Percentiles rank a stretch among this genome's conserved stretches.
These are phyloP conservation scores for Marasmius tenuissimus DNA, from an alignment of 1,284 basidiomycete species.

Conservation along the genomic window DNA sequence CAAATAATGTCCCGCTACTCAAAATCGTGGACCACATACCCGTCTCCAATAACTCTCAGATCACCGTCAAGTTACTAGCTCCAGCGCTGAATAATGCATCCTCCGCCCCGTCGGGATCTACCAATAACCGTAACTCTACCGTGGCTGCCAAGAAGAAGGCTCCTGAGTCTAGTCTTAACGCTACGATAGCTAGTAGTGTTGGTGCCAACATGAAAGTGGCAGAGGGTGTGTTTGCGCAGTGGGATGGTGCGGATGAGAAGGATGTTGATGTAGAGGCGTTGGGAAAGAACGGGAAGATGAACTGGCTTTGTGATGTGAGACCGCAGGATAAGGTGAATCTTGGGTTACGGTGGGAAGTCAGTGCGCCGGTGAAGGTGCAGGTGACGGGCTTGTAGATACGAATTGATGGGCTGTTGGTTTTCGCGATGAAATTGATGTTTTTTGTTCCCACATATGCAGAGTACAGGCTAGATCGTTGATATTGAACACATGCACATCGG, in stretches of 20 bases:
- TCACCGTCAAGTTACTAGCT: conserved; percentile 24
- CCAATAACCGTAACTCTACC: not conserved
- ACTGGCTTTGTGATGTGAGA: conserved; percentile 8
- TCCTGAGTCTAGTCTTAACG: not conserved
- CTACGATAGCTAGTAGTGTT: not conserved
- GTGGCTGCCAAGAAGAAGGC: not conserved
- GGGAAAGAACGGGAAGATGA: conserved; percentile 12
- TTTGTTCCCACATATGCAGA: too few relatives aligned
- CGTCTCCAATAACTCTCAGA: conserved; percentile 31
- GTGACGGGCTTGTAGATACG: not conserved
- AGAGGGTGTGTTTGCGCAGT: conserved; percentile 8
- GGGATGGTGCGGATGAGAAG: conserved; percentile 11
- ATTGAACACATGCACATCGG: too few relatives aligned
- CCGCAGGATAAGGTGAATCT: conserved; percentile 12
- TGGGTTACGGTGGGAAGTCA: conserved; percentile 10
- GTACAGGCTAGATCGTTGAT: too few relatives aligned
- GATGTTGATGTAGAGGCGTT: conserved; percentile 6
- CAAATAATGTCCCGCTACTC: conserved; percentile 21
- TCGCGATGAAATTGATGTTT: too few relatives aligned
- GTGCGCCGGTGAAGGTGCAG: not conserved
- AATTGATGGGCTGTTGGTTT: too few relatives aligned
- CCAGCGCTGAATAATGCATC: conserved; percentile 16
- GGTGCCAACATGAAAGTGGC: conserved; percentile 4
- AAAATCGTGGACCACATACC: conserved; percentile 35
- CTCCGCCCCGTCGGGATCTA: not conserved